These are phyloP conservation scores for Yamadazyma endophytica DNA, from an alignment of 805 yeast genomes.

Conservation along the genomic window DNA sequence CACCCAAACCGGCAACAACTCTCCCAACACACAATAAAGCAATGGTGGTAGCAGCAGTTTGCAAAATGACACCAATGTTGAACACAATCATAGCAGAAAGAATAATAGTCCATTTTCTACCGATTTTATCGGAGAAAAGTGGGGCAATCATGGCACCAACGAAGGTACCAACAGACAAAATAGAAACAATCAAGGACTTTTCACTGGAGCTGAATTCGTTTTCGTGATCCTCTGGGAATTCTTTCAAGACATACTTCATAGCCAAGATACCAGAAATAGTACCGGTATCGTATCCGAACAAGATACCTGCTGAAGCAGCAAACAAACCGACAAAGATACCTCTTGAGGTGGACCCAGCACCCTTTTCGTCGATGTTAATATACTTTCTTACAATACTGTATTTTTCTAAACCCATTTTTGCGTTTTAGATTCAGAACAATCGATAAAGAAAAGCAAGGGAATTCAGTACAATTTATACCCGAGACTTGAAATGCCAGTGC, in stretches of 20 bases:
- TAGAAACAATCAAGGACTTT: slow-evolving; percentile 68
- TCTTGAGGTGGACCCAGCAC: slow-evolving; percentile 39
- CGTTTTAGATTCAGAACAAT: background rate
- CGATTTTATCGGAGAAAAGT: slow-evolving; percentile 54
- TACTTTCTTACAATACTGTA: slow-evolving; percentile 14
- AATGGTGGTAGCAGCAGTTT: slow-evolving; percentile 27
- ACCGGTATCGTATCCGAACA: slow-evolving; percentile 89
- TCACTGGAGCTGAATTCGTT: slow-evolving; percentile 53
- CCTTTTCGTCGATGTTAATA: slow-evolving; percentile 43
- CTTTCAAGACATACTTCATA: slow-evolving; percentile 59
- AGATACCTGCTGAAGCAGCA: slow-evolving; percentile 84
- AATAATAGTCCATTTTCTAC: slow-evolving; percentile 67
- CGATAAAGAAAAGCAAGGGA: background rate
- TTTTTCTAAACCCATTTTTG: slow-evolving; percentile 7
- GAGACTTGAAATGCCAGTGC: slow-evolving; percentile 1
- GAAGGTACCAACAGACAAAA: slow-evolving; percentile 76
- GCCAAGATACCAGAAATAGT: slow-evolving; percentile 72
- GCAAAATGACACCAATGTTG: slow-evolving; percentile 37
- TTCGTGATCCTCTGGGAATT: slow-evolving; percentile 49
- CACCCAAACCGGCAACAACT: slow-evolving; percentile 46
- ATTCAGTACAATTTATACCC: background rate
- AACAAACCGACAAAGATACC: slow-evolving; percentile 66
- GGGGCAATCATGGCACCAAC: slow-evolving; percentile 77
- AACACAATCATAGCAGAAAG: slow-evolving; percentile 57
- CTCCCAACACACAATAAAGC: slow-evolving; percentile 40